phyloP scores from a whole-genome alignment of 2,329 filamentous ascomycete species.

The Fusarium oxysporum region DNA sequence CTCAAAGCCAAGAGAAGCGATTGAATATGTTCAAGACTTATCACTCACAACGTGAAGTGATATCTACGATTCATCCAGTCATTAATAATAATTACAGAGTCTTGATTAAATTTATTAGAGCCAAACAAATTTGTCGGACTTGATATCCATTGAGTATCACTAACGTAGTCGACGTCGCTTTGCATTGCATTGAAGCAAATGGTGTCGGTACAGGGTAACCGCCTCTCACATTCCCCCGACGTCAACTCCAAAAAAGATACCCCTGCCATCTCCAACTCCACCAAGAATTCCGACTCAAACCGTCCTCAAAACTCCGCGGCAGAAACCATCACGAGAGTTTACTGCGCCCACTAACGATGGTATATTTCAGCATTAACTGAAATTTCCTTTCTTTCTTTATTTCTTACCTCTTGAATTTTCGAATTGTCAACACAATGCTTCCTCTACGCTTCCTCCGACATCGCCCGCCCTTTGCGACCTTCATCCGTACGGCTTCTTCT shows the following conservation, averaged over 20 bases:
- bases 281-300: slow-evolving; percentile 13
- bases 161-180: no score
- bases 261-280: slow-evolving; percentile 31
- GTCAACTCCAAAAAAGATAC: slow-evolving; percentile 34
- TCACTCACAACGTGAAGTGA: no score
- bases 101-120: not conserved
- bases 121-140: not conserved
- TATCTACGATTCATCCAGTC: not conserved
- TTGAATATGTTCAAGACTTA: accelerated
- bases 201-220: slow-evolving; percentile 20
- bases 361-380: slow-evolving; percentile 29
- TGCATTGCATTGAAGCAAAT: not conserved
- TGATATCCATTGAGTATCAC: not conserved
- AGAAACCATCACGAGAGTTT: slow-evolving; percentile 59
- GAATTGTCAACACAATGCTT: slow-evolving; percentile 21
- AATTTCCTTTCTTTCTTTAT: not conserved
- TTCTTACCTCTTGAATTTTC: not conserved
- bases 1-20: not conserved
- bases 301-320: slow-evolving; percentile 60
- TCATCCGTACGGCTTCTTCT: slow-evolving; percentile 38
- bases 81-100: no score
- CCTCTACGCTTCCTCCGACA: slow-evolving; percentile 34
- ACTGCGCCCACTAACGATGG: slow-evolving; percentile 41
- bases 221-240: slow-evolving; percentile 8
- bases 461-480: slow-evolving; percentile 24